Conservation (phyloP, 163 green algal species). For the Prototheca cutis region DNA sequence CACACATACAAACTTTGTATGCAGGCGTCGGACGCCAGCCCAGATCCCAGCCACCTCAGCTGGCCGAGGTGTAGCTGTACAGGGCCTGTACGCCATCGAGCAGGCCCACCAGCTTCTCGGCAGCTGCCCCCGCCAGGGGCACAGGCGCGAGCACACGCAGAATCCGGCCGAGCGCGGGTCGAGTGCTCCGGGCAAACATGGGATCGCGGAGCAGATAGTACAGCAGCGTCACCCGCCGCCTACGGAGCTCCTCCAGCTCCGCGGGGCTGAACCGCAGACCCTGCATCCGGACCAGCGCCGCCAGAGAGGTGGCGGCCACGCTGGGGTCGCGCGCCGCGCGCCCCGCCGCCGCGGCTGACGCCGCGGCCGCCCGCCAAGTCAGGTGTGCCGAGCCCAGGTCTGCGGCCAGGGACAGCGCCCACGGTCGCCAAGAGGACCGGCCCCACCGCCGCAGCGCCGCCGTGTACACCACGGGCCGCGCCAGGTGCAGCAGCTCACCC, state of each 20-base stretch:
- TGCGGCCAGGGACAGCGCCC: slow-evolving; percentile 26
- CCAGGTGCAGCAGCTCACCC: slow-evolving; percentile 36
- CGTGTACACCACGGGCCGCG: slow-evolving; percentile 38
- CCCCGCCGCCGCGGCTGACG: neutral
- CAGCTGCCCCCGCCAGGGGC: slow-evolving; percentile 24
- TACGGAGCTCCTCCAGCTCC: slow-evolving; percentile 28
- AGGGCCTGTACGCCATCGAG: slow-evolving; percentile 40
- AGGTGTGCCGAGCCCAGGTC: slow-evolving; percentile 33
- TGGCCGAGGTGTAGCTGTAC: slow-evolving; percentile 41
- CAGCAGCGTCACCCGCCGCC: slow-evolving; percentile 25
- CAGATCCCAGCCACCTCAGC: slow-evolving; percentile 3
- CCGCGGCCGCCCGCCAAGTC: slow-evolving; percentile 5
- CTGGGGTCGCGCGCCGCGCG: slow-evolving; percentile 6
- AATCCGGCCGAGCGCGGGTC: slow-evolving; percentile 9
- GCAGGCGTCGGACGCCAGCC: too few species aligned
- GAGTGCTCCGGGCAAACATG: slow-evolving; percentile 32
- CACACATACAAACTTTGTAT: neutral
- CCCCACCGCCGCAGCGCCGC: slow-evolving; percentile 31
- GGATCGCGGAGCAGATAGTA: slow-evolving; percentile 39
- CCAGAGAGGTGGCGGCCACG: slow-evolving; percentile 16
- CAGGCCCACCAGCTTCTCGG: slow-evolving; percentile 34
- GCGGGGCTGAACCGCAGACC: slow-evolving; percentile 10
- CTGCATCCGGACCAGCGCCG: slow-evolving; percentile 27
- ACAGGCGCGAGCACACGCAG: slow-evolving; percentile 3
- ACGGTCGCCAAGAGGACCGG: slow-evolving; percentile 36